Conservation (phyloP, 139 green algal species). For the Coelastrella sp. region DNA sequence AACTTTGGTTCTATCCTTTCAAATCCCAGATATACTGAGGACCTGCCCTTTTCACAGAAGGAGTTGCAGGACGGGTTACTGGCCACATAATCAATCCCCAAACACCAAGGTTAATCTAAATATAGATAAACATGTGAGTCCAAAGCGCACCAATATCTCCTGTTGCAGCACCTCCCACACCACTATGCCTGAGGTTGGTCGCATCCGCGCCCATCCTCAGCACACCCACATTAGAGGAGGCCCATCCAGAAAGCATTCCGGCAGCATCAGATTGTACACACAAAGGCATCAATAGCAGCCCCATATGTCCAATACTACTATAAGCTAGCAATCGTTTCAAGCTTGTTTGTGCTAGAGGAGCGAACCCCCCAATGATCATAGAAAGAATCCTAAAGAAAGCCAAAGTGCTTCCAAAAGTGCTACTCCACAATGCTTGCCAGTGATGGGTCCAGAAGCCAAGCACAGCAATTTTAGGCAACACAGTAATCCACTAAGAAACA, state of each 20-base stretch:
- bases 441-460: slow-evolving; percentile 32
- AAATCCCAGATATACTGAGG: slow-evolving; percentile 42
- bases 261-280: not conserved
- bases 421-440: slow-evolving; percentile 16
- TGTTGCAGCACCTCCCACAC: too few species aligned
- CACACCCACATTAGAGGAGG: too few species aligned
- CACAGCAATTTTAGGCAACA: slow-evolving; percentile 36
- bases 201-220: too few species aligned
- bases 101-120: slow-evolving; percentile 9
- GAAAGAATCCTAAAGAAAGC: slow-evolving; percentile 24
- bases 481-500: slow-evolving; percentile 44
- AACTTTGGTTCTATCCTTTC: slow-evolving; percentile 21
- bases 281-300: slow-evolving; percentile 7
- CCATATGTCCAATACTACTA: slow-evolving; percentile 31
- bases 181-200: too few species aligned
- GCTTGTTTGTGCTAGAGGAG: slow-evolving; percentile 1
- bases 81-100: slow-evolving; percentile 7
- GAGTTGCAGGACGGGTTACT: not conserved
- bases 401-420: slow-evolving; percentile 24
- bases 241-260: too few species aligned
- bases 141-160: slow-evolving; percentile 22
- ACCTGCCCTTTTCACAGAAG: not conserved
- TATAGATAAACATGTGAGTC: slow-evolving; percentile 32
- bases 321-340: slow-evolving; percentile 26
- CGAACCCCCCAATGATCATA: slow-evolving; percentile 13